A percentile compares a stretch with the other conserved stretches of the same genome.
phyloP scores from a whole-genome alignment of 2,329 filamentous ascomycete genomes.

The Epichloe sp. region DNA sequence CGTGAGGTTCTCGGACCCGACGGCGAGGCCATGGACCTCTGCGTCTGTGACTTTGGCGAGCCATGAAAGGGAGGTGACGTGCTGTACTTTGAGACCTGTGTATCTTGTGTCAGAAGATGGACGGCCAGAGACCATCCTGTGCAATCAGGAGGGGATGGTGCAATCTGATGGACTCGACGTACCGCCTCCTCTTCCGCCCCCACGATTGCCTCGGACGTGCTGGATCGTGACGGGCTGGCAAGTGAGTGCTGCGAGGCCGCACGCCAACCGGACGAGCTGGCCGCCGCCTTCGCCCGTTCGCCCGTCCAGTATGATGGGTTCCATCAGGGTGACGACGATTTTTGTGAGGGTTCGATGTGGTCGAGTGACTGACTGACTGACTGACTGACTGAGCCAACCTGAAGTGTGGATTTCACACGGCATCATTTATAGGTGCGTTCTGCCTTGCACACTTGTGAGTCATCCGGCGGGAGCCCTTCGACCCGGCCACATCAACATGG shows the following conservation, averaged over 20 bases:
- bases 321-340: constrained; percentile 10
- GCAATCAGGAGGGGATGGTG: no score
- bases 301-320: constrained; percentile 38
- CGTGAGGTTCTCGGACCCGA: constrained; percentile 37
- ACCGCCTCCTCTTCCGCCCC: constrained; percentile 16
- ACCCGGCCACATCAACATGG: no score
- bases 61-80: constrained; percentile 41
- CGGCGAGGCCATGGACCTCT: constrained; percentile 32
- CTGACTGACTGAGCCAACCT: no score
- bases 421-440: no score
- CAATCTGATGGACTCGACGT: constrained; percentile 1
- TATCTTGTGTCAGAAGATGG: background rate
- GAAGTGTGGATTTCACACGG: no score
- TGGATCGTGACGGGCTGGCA: constrained; percentile 38
- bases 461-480: no score
- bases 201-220: constrained; percentile 42
- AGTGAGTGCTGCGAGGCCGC: constrained; percentile 42
- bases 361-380: background rate
- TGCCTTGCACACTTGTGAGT: no score
- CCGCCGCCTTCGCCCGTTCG: constrained; percentile 48
- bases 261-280: constrained; percentile 44
- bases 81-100: constrained; percentile 46
- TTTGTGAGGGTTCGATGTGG: background rate
- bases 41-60: constrained; percentile 39
- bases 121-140: no score